Evolutionary conservation across 306 rosid species (phyloP).

Genomic region (Acmispon strigosus): DNA sequence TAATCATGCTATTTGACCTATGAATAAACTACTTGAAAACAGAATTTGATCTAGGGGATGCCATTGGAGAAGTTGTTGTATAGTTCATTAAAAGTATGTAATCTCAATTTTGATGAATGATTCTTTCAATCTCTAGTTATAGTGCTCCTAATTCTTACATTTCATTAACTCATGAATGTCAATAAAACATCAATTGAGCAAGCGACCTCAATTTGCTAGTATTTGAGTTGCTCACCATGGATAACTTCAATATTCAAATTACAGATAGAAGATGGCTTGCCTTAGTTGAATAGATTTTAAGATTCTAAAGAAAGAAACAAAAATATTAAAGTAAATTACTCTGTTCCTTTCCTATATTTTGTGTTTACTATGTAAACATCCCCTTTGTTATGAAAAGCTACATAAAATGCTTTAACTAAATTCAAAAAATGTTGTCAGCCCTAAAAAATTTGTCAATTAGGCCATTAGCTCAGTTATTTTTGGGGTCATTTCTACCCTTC

Average conservation of each 20-base stretch:
- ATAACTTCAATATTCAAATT: background rate
- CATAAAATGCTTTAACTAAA: background rate
- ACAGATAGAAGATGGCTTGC: background rate
- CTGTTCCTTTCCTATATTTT: background rate
- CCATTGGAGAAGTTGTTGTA: background rate
- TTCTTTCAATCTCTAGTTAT: background rate
- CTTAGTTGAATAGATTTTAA: background rate
- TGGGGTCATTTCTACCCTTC: background rate
- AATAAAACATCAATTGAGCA: background rate
- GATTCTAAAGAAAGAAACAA: background rate
- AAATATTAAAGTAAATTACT: background rate
- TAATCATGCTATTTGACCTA: conserved; percentile 4
- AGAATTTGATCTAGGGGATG: background rate
- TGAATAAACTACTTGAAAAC: background rate
- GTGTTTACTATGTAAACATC: background rate
- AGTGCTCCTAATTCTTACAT: background rate
- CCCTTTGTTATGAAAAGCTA: background rate
- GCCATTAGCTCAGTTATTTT: background rate
- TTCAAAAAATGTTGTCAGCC: background rate
- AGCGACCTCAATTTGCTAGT: background rate
- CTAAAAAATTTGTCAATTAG: background rate
- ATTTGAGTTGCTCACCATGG: background rate
- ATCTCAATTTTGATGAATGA: background rate
- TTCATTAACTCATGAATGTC: background rate
- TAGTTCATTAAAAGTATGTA: background rate